phyloP scores from a whole-genome alignment of 768 basidiomycete genomes.

The Trametopsis cervina region DNA sequence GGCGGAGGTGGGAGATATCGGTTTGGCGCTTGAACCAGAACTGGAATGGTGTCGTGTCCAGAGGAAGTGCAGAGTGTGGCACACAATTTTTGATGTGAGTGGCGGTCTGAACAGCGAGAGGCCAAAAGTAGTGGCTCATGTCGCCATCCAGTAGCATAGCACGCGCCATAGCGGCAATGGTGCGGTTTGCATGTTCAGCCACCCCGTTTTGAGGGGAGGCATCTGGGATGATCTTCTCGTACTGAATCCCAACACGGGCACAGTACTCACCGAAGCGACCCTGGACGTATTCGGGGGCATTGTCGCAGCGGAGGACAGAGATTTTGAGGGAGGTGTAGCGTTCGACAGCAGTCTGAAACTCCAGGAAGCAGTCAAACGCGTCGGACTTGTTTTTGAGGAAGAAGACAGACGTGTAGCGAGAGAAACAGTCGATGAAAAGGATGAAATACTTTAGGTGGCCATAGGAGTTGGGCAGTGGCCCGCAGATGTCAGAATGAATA shows the following conservation, averaged over 20 bases:
- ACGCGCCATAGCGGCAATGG: constrained; percentile 15
- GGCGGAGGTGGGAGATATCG: constrained; percentile 12
- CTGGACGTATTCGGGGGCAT: constrained; percentile 27
- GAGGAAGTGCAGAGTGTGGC: constrained; percentile 10
- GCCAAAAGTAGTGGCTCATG: constrained; percentile 22
- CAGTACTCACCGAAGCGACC: constrained; percentile 28
- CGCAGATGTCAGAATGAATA: constrained; percentile 39
- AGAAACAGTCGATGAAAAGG: constrained; percentile 25
- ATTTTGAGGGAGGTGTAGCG: constrained; percentile 25
- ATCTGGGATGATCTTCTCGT: constrained; percentile 33
- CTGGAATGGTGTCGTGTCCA: constrained; percentile 15
- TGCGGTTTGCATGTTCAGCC: constrained; percentile 25
- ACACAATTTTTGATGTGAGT: constrained; percentile 16
- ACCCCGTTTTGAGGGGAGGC: constrained; percentile 39
- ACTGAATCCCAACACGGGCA: constrained; percentile 29
- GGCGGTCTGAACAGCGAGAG: constrained; percentile 20
- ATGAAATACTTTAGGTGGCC: constrained; percentile 18
- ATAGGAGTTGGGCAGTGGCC: constrained; percentile 28
- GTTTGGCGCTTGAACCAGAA: constrained; percentile 10
- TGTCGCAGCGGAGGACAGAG: constrained; percentile 23
- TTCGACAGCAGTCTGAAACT: constrained; percentile 27
- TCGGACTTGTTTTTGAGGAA: constrained; percentile 26
- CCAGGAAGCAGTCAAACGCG: constrained; percentile 24
- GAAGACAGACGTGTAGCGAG: constrained; percentile 21
- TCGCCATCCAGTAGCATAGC: constrained; percentile 20